Evolutionary conservation across 257 asterid species (phyloP).

Genomic region (Datura wrightii): DNA sequence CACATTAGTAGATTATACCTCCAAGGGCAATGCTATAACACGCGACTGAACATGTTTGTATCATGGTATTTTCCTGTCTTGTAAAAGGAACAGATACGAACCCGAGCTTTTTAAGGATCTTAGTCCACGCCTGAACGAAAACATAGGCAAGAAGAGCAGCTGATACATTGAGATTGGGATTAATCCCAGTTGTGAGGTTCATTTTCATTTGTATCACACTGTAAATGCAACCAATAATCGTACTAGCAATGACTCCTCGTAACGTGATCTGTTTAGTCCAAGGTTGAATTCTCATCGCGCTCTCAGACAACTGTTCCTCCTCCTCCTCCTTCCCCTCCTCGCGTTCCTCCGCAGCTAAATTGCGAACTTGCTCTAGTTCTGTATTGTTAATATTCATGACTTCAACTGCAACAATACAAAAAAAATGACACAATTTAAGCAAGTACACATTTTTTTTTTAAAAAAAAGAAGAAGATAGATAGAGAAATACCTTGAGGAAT

Average conservation of each 20-base stretch:
- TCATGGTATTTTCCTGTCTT: slow-evolving; percentile 91
- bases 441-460: background rate
- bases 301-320: slow-evolving; percentile 34
- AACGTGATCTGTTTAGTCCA: slow-evolving; percentile 74
- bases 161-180: slow-evolving; percentile 82
- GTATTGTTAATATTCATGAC: slow-evolving; percentile 39
- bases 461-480: background rate
- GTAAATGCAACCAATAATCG: slow-evolving; percentile 64
- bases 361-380: slow-evolving; percentile 28
- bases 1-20: slow-evolving; percentile 46
- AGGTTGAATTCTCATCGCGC: slow-evolving; percentile 48
- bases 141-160: slow-evolving; percentile 81
- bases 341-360: slow-evolving; percentile 6
- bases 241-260: slow-evolving; percentile 65
- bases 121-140: slow-evolving; percentile 65
- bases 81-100: slow-evolving; percentile 70
- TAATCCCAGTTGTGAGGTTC: slow-evolving; percentile 78
- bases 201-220: slow-evolving; percentile 80
- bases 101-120: slow-evolving; percentile 51
- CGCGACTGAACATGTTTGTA: slow-evolving; percentile 88
- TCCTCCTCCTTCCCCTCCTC: slow-evolving; percentile 29
- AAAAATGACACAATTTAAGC: background rate
- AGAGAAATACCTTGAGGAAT: background rate
- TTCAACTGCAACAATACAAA: slow-evolving; percentile 17
- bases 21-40: slow-evolving; percentile 82